phyloP scores from a whole-genome alignment of 73 alveolate genomes.

The Breviolum minutum region DNA sequence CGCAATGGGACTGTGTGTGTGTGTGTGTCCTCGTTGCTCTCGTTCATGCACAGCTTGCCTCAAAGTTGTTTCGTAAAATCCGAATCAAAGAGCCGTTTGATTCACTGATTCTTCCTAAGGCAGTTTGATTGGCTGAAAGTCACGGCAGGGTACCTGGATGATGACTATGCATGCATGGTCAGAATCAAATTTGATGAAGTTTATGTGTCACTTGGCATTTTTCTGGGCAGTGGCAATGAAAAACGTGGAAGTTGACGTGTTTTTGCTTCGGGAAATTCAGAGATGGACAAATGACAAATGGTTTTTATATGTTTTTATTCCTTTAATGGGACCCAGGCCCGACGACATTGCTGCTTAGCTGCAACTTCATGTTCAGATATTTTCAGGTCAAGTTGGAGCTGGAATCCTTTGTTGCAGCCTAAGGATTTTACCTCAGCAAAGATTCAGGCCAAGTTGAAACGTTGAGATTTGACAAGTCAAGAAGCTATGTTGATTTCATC shows the following conservation, averaged over 20 bases:
- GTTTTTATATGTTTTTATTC: no score
- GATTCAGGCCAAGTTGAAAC: constrained; percentile 4
- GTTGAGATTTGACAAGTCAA: no score
- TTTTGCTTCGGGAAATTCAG: no score
- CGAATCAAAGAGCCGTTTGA: no score
- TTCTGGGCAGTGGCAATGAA: neutral
- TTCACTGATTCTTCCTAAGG: neutral
- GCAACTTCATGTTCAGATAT: no score
- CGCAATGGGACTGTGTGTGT: neutral
- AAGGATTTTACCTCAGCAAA: constrained; percentile 28
- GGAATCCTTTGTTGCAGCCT: neutral
- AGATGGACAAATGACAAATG: no score
- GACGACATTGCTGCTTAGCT: constrained; percentile 41
- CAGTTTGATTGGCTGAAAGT: constrained; percentile 81
- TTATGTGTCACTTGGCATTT: constrained; percentile 27
- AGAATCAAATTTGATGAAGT: constrained; percentile 69
- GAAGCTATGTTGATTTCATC: no score
- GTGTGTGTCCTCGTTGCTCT: neutral
- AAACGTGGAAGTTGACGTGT: neutral
- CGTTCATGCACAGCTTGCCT: neutral
- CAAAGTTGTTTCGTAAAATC: no score
- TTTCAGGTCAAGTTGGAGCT: no score
- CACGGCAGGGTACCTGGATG: constrained; percentile 13
- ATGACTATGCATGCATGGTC: constrained; percentile 86
- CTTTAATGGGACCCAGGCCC: neutral